phyloP scores from a whole-genome alignment of 306 rosid species.

The Vigna mungo region DNA sequence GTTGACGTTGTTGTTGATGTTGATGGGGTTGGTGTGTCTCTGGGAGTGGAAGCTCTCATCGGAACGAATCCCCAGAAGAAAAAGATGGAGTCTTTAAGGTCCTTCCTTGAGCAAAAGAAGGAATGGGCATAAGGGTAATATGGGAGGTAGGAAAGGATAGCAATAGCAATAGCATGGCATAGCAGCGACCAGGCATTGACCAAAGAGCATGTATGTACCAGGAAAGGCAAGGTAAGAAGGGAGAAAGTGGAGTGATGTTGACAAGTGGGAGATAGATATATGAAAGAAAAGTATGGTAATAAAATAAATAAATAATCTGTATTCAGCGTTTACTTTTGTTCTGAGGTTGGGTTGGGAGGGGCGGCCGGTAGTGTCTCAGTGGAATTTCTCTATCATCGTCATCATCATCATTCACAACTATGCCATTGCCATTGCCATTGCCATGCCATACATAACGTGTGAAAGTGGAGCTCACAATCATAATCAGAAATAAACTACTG shows the following conservation, averaged over 20 bases:
- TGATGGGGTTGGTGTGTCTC: conserved; percentile 23
- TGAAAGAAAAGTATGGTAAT: background rate
- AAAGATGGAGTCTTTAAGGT: conserved; percentile 15
- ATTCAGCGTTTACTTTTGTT: conserved; percentile 51
- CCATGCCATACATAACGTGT: conserved; percentile 36
- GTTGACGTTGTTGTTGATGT: background rate
- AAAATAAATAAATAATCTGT: background rate
- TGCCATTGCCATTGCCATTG: background rate
- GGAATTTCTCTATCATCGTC: conserved; percentile 40
- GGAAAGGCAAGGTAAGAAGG: conserved; percentile 25
- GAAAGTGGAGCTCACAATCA: conserved; percentile 41
- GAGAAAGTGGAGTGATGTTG: conserved; percentile 8
- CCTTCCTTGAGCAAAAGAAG: background rate
- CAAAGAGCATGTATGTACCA: conserved; percentile 45
- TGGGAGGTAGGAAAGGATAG: background rate
- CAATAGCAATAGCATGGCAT: background rate
- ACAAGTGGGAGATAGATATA: background rate
- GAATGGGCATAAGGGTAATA: background rate
- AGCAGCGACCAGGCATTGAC: conserved; percentile 43
- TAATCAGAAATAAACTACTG: background rate
- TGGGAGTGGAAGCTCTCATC: conserved; percentile 13
- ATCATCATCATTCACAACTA: conserved; percentile 42
- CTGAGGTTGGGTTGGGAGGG: conserved; percentile 2
- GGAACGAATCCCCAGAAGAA: conserved; percentile 24
- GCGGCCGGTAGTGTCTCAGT: conserved; percentile 43